Evolutionary conservation across 2,329 filamentous ascomycete genomes (phyloP).

Genomic region (Claviceps humidiphila): DNA sequence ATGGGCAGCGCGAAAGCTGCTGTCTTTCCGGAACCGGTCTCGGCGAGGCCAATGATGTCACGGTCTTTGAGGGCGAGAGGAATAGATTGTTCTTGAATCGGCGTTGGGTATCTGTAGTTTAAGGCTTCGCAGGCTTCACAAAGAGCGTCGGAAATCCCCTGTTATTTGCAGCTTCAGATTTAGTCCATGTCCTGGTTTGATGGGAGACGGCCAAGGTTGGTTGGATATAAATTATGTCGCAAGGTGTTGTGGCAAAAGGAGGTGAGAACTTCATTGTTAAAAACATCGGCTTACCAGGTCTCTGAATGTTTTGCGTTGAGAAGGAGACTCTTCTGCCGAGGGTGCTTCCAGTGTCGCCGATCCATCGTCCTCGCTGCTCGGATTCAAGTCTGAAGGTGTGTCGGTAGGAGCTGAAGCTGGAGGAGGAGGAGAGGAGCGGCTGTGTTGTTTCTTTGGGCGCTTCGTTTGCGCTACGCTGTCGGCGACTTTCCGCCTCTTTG

Average conservation of each 20-base stretch:
- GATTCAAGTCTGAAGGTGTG: slow-evolving; percentile 4
- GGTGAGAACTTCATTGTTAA: not conserved
- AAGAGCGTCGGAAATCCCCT: slow-evolving; percentile 74
- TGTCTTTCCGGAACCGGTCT: slow-evolving; percentile 93
- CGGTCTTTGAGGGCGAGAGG: slow-evolving; percentile 65
- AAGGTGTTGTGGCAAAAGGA: too few species aligned
- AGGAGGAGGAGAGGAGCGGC: not conserved
- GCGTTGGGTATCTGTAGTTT: slow-evolving; percentile 74
- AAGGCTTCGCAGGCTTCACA: slow-evolving; percentile 78
- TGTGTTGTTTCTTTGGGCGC: slow-evolving; percentile 2
- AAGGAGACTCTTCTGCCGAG: slow-evolving; percentile 18
- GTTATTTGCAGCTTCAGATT: too few species aligned
- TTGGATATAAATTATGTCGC: too few species aligned
- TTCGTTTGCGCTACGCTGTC: slow-evolving; percentile 14
- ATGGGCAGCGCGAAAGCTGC: slow-evolving; percentile 91
- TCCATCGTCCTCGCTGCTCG: slow-evolving; percentile 13
- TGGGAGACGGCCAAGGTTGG: too few species aligned
- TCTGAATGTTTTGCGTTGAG: slow-evolving; percentile 47
- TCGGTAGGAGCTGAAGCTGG: not conserved
- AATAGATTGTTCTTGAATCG: slow-evolving; percentile 79
- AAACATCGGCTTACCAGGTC: slow-evolving; percentile 35
- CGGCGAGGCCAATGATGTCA: slow-evolving; percentile 85
- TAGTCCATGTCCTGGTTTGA: too few species aligned
- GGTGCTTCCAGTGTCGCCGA: slow-evolving; percentile 22
- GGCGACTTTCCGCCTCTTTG: slow-evolving; percentile 29